Evolutionary conservation across 345 rosid species (phyloP), one percentile per base, ranked within the genome.

Genomic region (Populus alba): DNA sequence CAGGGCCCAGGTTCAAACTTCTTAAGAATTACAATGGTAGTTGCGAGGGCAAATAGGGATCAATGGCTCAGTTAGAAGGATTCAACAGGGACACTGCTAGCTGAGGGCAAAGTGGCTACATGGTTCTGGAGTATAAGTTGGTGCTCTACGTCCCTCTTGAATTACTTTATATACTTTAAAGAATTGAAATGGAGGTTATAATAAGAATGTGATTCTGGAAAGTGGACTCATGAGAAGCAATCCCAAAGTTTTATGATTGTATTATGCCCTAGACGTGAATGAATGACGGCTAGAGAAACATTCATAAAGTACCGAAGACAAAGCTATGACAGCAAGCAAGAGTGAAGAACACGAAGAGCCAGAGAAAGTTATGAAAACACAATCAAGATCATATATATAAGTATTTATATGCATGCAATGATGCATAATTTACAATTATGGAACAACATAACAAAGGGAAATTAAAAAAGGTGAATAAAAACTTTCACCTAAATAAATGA

Each of bases 401-500:
- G 66, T 76, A 25, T 18, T 47, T 31, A 71, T 65, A 77, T 73
- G 77, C 74, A 77, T 68, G 75, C 70, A 81, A 17, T 33, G 25
- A 25, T 61, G 57, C 59, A 72, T 3, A 38, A 65, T 47, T 74
- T 77, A 83, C 77, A 80, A 70, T 77, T 77, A 75, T 61, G 81
- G 27, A 71, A 59, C 29, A 59, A 23, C 20, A 27, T 25, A 25
- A 23, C 9, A 27, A 53, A 41, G 70, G 37, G 25, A 23, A 72
- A 33, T 27, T 27, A 27, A 51, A 9, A 61, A 65, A 73, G 81
- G 87, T 81, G 87, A 81, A 73, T 55, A 41, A 72, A 84, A 81
- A 83, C 68, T 71, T 78, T 65, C 76, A 72, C 25, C 61, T 55
- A 8, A 53, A 55, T 2, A 22, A 2, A 53, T 1, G 59, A 53